Percentiles rank a stretch among this genome's conserved stretches.
These are phyloP conservation scores for Pinus taeda DNA, from an alignment of 75 land plant genomes.

Conservation along the genomic window DNA sequence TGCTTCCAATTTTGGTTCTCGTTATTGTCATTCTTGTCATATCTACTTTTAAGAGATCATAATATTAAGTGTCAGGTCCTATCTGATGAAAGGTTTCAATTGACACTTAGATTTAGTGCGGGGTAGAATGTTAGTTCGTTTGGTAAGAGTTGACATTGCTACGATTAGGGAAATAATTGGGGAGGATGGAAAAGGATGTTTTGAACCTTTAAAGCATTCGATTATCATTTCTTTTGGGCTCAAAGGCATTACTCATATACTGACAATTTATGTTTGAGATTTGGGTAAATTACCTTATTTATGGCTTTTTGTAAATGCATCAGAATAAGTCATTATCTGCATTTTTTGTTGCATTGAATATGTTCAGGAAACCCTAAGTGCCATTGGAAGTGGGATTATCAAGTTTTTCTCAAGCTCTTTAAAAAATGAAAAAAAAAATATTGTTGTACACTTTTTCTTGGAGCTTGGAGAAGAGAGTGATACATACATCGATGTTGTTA, in stretches of 20 bases:
- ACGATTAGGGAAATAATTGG: not conserved
- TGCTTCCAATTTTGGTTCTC: slow-evolving; percentile 30
- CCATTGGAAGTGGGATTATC: not conserved
- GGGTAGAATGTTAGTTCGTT: not conserved
- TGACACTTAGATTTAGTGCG: not conserved
- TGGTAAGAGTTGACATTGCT: not conserved
- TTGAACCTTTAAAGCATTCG: not conserved
- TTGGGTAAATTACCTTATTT: not conserved
- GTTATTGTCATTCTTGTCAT: slow-evolving; percentile 25
- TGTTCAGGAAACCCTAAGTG: no score
- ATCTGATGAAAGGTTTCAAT: not conserved
- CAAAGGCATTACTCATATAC: not conserved
- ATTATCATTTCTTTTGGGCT: not conserved
- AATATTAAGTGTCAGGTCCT: not conserved
- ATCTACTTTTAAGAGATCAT: slow-evolving; percentile 6
- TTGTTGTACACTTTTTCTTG: no score
- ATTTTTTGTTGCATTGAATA: not conserved
- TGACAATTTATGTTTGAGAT: not conserved
- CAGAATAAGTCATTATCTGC: not conserved
- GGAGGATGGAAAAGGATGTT: not conserved
- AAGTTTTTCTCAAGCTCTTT: slow-evolving; percentile 3
- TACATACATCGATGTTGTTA: no score
- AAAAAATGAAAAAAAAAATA: not conserved
- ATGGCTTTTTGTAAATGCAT: not conserved
- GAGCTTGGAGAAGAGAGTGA: no score